Evolutionary conservation across 2,329 filamentous ascomycete species (phyloP), one percentile per base, ranked within the genome.

Genomic region (Ophiostoma sp.): DNA sequence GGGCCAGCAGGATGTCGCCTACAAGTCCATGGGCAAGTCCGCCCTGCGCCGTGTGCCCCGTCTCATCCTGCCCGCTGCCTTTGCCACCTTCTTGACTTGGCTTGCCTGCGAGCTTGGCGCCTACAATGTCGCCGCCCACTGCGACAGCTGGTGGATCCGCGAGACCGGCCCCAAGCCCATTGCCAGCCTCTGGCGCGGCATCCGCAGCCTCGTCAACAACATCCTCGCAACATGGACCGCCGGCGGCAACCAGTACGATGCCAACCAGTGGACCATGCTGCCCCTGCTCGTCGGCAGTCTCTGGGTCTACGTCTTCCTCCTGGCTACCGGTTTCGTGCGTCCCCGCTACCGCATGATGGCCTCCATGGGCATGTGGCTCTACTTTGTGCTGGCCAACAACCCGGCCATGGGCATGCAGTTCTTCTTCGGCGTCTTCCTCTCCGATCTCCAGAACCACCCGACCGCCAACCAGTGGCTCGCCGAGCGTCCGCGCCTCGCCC

Each of bases 381-480:
- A 82, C 72, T 83, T 80, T 72, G 84, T 79, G 74, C 78, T 79
- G 69, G 76, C 73, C 27, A 76, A 77, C 7, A 75, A 78, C 49
- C 7, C 9, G 16, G 14, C 77, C 47, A 85, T 84, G 70, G 82
- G 83, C 65, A 83, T 85, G 76, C 86, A 86, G 75, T 84, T 87
- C 74, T 85, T 87, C 76, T 83, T 83, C 69, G 87, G 87, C 70
- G 85, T 85, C 73, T 84, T 88, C 73, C 79, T 89, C 42, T 83
- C 85, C 44, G 86, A 89, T 72, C 73, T 88, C 49, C 83, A 85
- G 70, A 83, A 84, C 74, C 77, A 81, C 72, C 79, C 79, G 58
- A 76, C 80, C 1, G 81, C 83, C 71, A 80, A 79, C 65, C 79
- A 83, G 27, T 83, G 81, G 71, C 78, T 82, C 9, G 72, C 78